phyloP scores from a whole-genome alignment of 2,329 filamentous ascomycete genomes.

The Xylariaceae sp. region DNA sequence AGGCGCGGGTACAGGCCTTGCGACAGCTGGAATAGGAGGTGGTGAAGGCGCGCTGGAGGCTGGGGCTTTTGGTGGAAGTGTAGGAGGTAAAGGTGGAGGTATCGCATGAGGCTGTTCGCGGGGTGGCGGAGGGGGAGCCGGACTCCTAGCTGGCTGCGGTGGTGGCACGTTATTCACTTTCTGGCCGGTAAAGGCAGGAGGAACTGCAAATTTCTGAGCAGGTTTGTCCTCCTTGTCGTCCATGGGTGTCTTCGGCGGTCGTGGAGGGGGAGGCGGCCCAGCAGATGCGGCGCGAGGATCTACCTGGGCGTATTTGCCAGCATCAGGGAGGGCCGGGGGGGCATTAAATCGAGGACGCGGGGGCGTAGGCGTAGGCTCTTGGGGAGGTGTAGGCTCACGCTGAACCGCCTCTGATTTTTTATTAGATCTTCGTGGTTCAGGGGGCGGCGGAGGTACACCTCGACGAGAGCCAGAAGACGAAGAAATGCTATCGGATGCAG shows the following conservation, averaged over 20 bases:
- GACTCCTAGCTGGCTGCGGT: conserved; percentile 73
- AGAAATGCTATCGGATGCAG: conserved; percentile 41
- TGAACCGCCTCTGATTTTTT: conserved; percentile 50
- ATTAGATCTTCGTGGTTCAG: conserved; percentile 65
- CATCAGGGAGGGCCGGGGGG: conserved; percentile 86
- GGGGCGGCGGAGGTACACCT: conserved; percentile 59
- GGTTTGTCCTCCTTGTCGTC: conserved; percentile 66
- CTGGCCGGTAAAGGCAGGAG: conserved; percentile 77
- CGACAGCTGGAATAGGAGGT: conserved; percentile 54
- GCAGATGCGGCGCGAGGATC: conserved; percentile 52
- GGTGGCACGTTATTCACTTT: conserved; percentile 66
- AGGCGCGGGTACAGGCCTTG: conserved; percentile 59
- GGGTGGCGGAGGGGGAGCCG: conserved; percentile 75
- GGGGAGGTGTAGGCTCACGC: conserved; percentile 64
- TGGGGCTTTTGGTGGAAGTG: conserved; percentile 50
- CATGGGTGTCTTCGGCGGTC: conserved; percentile 72
- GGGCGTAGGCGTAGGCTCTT: conserved; percentile 75
- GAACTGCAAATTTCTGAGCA: conserved; percentile 71
- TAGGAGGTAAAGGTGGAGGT: conserved; percentile 44
- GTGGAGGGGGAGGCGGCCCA: conserved; percentile 70
- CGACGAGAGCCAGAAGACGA: conserved; percentile 48
- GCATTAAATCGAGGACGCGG: conserved; percentile 77
- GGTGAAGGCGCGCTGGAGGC: conserved; percentile 45
- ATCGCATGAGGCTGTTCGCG: conserved; percentile 41
- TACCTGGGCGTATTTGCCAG: conserved; percentile 79